Evolutionary conservation across 441 rosid species (phyloP).

Genomic region (Rhodomyrtus psidioides): DNA sequence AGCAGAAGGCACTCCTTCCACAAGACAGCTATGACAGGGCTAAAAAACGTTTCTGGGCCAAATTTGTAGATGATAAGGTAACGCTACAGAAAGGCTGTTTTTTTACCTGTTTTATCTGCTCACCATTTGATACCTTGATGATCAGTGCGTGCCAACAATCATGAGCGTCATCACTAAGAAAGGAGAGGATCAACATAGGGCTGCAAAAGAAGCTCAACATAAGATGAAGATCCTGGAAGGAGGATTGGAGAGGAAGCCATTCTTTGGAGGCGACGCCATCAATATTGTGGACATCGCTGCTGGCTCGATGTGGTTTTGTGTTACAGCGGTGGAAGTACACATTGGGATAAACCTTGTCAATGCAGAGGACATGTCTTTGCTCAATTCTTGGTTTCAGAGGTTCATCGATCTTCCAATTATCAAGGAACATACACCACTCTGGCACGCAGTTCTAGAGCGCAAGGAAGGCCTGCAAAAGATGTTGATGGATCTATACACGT

Average conservation of each 20-base stretch:
- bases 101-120: not conserved
- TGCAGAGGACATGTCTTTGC: conserved; percentile 1
- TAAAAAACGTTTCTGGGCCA: conserved; percentile 1
- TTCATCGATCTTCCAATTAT: conserved; percentile 9
- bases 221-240: conserved; percentile 18
- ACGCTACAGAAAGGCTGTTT: not conserved
- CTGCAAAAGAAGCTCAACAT: conserved; percentile 15
- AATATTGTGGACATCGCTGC: conserved; percentile 14
- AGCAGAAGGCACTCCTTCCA: conserved; percentile 3
- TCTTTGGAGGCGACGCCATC: conserved; percentile 20
- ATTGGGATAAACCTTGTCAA: conserved; percentile 6
- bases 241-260: conserved; percentile 5
- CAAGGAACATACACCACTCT: conserved; percentile 11
- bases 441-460: conserved; percentile 9
- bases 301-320: conserved; percentile 18
- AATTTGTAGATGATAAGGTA: conserved; percentile 5
- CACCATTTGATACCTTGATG: not conserved
- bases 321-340: conserved; percentile 10
- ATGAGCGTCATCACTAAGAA: conserved; percentile 1
- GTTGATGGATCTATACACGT: conserved; percentile 8
- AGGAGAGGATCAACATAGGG: conserved; percentile 12
- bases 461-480: conserved; percentile 2
- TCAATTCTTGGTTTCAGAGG: conserved; percentile 8
- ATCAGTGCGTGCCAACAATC: conserved; percentile 6
- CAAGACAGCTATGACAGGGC: conserved; percentile 5